Percentiles rank a stretch among this genome's conserved stretches.
Conservation (phyloP, 805 yeast species). For the Metschnikowia arizonensis region DNA sequence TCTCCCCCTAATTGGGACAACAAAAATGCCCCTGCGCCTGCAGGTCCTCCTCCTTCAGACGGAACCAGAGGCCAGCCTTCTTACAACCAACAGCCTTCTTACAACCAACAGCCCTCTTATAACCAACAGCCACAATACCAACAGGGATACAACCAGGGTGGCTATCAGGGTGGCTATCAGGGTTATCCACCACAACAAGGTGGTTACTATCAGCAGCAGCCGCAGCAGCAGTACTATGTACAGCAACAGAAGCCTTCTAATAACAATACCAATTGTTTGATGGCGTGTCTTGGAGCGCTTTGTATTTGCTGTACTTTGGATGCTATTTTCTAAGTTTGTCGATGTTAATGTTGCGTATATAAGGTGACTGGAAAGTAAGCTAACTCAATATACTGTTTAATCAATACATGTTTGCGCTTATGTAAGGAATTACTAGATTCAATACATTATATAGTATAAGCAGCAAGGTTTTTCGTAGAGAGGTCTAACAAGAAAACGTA, state of each 20-base stretch:
- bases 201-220: constrained; percentile 37
- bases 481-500: no score
- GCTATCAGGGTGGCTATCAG: constrained; percentile 15
- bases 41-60: constrained; percentile 15
- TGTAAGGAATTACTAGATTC: no score
- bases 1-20: constrained; percentile 27
- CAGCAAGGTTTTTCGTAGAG: no score
- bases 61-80: constrained; percentile 23
- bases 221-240: constrained; percentile 38
- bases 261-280: constrained; percentile 33
- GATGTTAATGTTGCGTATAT: no score
- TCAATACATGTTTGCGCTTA: no score
- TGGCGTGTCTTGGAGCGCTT: constrained; percentile 39
- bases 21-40: constrained; percentile 12
- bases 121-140: constrained; percentile 15
- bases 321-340: constrained; percentile 20
- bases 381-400: no score
- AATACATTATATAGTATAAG: no score
- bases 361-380: no score
- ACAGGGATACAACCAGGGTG: constrained; percentile 13
- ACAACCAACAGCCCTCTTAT: constrained; percentile 15
- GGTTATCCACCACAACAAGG: constrained; percentile 21
- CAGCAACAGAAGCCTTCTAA: constrained; percentile 33
- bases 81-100: constrained; percentile 16
- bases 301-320: constrained; percentile 36